Evolutionary conservation across 805 yeast species (phyloP).

Genomic region (Monosporozyma unispora): DNA sequence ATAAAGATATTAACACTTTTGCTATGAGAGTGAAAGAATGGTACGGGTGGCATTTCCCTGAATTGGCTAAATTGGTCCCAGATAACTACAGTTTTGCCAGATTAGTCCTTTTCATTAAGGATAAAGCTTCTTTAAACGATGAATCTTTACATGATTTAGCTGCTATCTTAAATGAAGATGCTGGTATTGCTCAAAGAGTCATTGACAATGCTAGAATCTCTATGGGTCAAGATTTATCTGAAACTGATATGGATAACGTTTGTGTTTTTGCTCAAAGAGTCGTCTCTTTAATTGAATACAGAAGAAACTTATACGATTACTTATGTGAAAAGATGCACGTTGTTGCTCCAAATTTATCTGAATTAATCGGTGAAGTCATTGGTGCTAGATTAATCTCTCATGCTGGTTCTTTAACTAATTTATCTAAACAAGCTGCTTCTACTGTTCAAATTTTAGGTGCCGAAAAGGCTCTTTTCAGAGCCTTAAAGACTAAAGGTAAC

Average conservation of each 20-base stretch:
- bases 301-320: constrained; percentile 74
- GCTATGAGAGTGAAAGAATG: constrained; percentile 97
- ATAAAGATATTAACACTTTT: constrained; percentile 95
- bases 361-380: constrained; percentile 95
- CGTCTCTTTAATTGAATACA: constrained; percentile 83
- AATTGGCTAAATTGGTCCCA: constrained; percentile 81
- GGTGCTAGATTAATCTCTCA: constrained; percentile 98
- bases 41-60: constrained; percentile 99
- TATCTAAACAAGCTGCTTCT: constrained; percentile 97
- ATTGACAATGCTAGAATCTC: constrained; percentile 94
- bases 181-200: constrained; percentile 82
- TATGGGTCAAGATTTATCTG: constrained; percentile 98
- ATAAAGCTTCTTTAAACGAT: constrained; percentile 74
- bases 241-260: constrained; percentile 88
- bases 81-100: constrained; percentile 84
- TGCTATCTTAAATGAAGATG: constrained; percentile 76
- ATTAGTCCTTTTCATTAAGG: constrained; percentile 72
- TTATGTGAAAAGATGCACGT: constrained; percentile 93
- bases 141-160: constrained; percentile 86
- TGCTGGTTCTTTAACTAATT: constrained; percentile 93
- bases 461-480: constrained; percentile 93
- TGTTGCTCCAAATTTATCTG: constrained; percentile 95
- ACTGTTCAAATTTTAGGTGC: constrained; percentile 98
- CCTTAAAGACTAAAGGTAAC: constrained; percentile 91
- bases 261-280: constrained; percentile 89